Evolutionary conservation across 805 yeast species (phyloP), one percentile per base, ranked within the genome.

Genomic region (Wickerhamomyces bisporus): DNA sequence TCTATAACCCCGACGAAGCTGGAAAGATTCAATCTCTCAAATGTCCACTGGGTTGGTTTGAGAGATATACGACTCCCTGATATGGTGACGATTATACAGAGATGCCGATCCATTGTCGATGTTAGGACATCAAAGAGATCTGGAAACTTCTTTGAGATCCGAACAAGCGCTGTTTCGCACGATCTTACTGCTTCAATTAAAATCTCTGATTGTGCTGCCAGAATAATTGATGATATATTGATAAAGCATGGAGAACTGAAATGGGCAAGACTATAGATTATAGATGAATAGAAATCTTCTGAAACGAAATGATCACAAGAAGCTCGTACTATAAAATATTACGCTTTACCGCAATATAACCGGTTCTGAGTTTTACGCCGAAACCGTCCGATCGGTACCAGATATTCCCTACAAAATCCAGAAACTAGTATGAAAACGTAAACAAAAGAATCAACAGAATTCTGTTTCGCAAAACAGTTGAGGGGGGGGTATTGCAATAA

Each of bases 21-120:
- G n/a, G 14, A 24, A 15, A 24, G 27, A 12, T 23, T 23, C n/a
- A n/a, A 32, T 13, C 21, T 32, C 6, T 32, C 16, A 5, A 25
- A 15, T 15, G 27, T 32, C 13, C 3, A 23, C n/a, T 32, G 27
- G 27, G 9, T 23, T 7, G 34, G 34, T 6, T 9, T 32, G 20
- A 32, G 34, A 32, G 34, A 32, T 32, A 6, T 23, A 32, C 11
- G 27, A 14, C 17, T 32, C 16, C 34, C 34, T 8, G 13, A 24
- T 14, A 15, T 12, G 4, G 34, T 23, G 16, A 13, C n/a, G 24
- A 15, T 30, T 6, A 6, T 30, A 16, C n/a, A 19, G 20, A 18
- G n/a, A 8, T 4, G 6, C 19, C 31, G 12, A 6, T 30, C 32
- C 18, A 19, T 14, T 19, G 16, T 30, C 8, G 24, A 30, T 13